A percentile compares a stretch with the other conserved stretches of the same genome.
These are phyloP conservation scores for Alternaria viburni DNA, from an alignment of 2,329 filamentous ascomycete genomes.

Conservation along the genomic window DNA sequence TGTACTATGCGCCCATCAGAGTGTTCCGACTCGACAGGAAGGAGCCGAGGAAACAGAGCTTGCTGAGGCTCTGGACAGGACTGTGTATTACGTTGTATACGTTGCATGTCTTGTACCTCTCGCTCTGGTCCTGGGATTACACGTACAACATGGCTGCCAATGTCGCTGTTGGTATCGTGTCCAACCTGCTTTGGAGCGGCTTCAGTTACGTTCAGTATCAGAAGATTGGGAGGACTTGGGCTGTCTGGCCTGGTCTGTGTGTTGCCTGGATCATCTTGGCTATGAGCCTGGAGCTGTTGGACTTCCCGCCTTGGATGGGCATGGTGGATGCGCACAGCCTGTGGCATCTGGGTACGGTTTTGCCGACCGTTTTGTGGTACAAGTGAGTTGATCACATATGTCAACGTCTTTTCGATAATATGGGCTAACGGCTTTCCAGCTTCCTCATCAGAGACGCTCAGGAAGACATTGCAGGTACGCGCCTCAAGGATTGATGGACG, in stretches of 20 bases:
- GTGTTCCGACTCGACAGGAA: conserved; percentile 80
- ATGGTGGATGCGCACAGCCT: conserved; percentile 91
- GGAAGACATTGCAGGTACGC: conserved; percentile 76
- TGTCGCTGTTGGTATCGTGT: conserved; percentile 77
- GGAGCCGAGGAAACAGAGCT: conserved; percentile 54
- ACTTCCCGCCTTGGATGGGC: conserved; percentile 85
- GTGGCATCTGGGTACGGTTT: conserved; percentile 94
- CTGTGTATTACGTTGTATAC: conserved; percentile 75
- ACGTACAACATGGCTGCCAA: conserved; percentile 98
- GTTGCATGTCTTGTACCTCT: conserved; percentile 82
- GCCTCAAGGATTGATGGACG: conserved; percentile 68
- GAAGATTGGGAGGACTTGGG: conserved; percentile 76
- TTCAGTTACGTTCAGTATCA: conserved; percentile 80
- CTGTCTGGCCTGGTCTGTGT: conserved; percentile 86
- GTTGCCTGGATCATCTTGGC: conserved; percentile 90
- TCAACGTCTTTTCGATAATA: no score
- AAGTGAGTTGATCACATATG: no score
- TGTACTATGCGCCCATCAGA: conserved; percentile 83
- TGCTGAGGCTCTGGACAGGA: conserved; percentile 77
- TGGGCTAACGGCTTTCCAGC: conserved; percentile 57
- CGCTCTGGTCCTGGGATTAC: conserved; percentile 89
- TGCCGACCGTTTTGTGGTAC: conserved; percentile 89
- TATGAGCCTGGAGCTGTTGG: conserved; percentile 94
- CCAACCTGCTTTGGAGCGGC: conserved; percentile 84
- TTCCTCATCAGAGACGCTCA: conserved; percentile 86